Conservation (phyloP, 2,329 filamentous ascomycete species). For the Alternaria arbusti region DNA sequence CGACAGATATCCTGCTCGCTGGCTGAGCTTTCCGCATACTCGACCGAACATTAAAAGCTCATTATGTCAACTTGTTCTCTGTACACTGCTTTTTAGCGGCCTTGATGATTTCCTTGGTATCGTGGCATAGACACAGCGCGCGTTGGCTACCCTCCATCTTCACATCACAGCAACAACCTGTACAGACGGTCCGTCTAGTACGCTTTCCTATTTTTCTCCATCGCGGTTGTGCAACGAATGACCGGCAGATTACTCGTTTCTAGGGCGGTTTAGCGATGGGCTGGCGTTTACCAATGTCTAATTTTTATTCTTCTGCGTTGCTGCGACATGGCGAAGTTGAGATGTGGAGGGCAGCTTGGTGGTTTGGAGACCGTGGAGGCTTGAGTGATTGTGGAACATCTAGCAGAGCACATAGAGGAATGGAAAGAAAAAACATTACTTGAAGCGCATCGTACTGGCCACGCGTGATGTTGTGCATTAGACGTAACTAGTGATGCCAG, state of each 20-base stretch:
- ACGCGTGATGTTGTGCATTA: background rate
- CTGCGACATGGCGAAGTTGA: background rate
- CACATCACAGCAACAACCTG: conserved; percentile 9
- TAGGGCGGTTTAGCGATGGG: conserved; percentile 25
- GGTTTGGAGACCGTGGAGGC: background rate
- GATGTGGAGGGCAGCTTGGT: background rate
- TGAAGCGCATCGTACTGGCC: background rate
- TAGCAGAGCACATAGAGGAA: conserved; percentile 21
- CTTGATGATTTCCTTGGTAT: conserved; percentile 38
- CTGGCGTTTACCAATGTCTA: conserved; percentile 31
- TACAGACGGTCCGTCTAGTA: conserved; percentile 11
- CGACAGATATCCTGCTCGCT: conserved; percentile 35
- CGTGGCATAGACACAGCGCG: conserved; percentile 38
- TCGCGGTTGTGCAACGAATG: conserved; percentile 20
- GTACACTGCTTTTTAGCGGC: conserved; percentile 18
- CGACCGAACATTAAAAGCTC: conserved; percentile 30
- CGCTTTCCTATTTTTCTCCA: conserved; percentile 13
- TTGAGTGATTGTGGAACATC: conserved; percentile 11
- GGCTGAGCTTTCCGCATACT: conserved; percentile 34
- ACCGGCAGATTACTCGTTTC: conserved; percentile 20
- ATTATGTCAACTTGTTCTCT: conserved; percentile 20
- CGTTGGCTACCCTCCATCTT: conserved; percentile 20
- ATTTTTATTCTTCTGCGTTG: conserved; percentile 25
- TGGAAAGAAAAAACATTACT: conserved; percentile 13
- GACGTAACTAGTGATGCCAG: background rate